Evolutionary conservation across 2,329 filamentous ascomycete genomes (phyloP), one percentile per base, ranked within the genome.

Genomic region (Berkeleyomyces rouxiae): DNA sequence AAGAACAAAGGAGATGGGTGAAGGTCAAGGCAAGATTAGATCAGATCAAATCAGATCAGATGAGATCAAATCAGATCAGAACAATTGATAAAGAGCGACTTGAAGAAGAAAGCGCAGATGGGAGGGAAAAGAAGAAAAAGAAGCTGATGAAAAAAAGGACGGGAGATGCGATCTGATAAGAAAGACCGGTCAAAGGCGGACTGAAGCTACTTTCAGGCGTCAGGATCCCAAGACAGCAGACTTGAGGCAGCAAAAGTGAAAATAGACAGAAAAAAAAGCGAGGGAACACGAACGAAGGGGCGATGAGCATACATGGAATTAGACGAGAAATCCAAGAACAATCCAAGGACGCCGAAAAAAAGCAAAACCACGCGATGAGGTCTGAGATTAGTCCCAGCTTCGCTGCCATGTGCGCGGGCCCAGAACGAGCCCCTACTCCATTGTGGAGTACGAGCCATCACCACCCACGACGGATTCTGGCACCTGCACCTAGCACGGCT

Each of bases 141-240:
- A n/a, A 53, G 51, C 3, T 11, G 11, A 43, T 11, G 16, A 6
- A 59, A 7, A 46, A 51, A 49, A 31, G 44, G 31, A 31, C 36
- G 44, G 49, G 49, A 55, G 49, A 55, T 55, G 49, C 49, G 49
- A 55, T 55, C 49, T 55, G 49, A 55, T 55, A 55, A 55, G 49
- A 55, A 7, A 55, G n/a, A 10, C 13, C 11, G 49, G 10, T 23
- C 11, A 53, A 44, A 42, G 7, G n/a, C 37, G 49, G 33, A 3
- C 36, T 36, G 10, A 3, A 37, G 11, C 49, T 55, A 10, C 37
- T 55, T n/a, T n/a, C 49, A 55, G 9, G 7, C 49, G 31, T 31
- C 33, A n/a, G 13, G 9, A 55, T 55, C 49, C 13, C 33, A 36
- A 40, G 55, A 40, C 11, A 58, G 16, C 10, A 31, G 33, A 23